Evolutionary conservation across 2,329 filamentous ascomycete species (phyloP), one percentile per base, ranked within the genome.

Genomic region (Penicillium sp.): DNA sequence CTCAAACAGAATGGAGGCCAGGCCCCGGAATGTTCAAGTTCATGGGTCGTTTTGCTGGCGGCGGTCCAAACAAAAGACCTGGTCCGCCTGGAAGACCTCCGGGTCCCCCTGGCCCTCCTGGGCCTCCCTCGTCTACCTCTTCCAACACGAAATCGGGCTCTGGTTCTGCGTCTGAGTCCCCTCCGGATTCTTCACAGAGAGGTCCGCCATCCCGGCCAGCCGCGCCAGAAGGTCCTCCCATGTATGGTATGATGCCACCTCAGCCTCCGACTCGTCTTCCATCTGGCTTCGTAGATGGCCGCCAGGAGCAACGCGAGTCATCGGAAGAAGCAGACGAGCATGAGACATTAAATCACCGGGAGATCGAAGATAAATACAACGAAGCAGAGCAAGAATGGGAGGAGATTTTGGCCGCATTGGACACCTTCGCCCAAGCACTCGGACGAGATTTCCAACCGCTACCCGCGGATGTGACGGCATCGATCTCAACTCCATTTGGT

Each of bases 331-430:
- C 84, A 18, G 81, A 85, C 5, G 60, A 76, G 5, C 84, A 89
- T 58, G 78, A 90, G 1, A 13, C 4, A 5, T 39, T 20, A 3
- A 42, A 24, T 9, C 24, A 42, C 8, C 4, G 12, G 26, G 39
- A 26, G 10, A 15, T 29, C 4, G 82, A 87, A 43, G 72, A 78
- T 2, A 84, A 84, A 40, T 89, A 88, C 3, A 76, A 80, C n/a
- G 78, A 80, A n/a, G 91, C 91, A 2, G 72, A 90, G 46, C 74
- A 76, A 29, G 91, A 97, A 72, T 96, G 94, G 89, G 83, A 88
- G 49, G 61, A 68, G 30, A 76, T 79, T 24, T 51, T 67, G 8
- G 63, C 62, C 39, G 74, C 76, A 5, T 73, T 76, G 49, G 72
- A 78, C 20, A 49, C 64, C 17, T 76, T 75, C 49, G 78, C 81